Base-by-base conservation (phyloP, 805 yeast genomes). In the Candida vartiovaarae region DNA sequence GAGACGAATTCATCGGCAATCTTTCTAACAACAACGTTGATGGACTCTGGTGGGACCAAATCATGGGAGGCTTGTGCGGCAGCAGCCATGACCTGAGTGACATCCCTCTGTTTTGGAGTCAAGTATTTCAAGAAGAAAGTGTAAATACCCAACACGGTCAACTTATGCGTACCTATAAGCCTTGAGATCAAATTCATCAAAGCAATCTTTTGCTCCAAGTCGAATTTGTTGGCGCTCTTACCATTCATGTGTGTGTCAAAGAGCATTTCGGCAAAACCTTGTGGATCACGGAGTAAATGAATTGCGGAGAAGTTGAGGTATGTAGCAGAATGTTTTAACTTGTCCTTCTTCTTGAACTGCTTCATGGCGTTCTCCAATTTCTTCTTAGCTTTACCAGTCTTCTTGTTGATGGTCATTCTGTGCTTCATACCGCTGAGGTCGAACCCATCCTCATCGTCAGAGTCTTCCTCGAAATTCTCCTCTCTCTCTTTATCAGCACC, bases 1-100 rank as follows among this genome's bases (percentile, higher is more conserved):
- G 95, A 84, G 26, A 93, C 96, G 57, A 93, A 93, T 66, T 93
- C 99, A 65, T 93, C 95, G 1, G 99, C 98, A 52, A 93, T 80
- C 60, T 91, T 93, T 45, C 96, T 78, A 8, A 93, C 82, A 53
- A 93, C 80, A 40, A 82, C 82, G 37, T 75, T 70, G 47, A 93
- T 76, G 11, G 81, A 78, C 62, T 93, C 99, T 5, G 99, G 99
- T 26, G 99, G 99, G 6, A 93, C 96, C 57, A 93, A 71, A 58
- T 93, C 98, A 61, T 93, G 99, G 27, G 95, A 77, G 0, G 98
- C 88, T 70, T 93, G 99, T 0, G 99, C 99, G 39, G 86, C 74
- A 4, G 98, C 95, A 6, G 99, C 98, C 87, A 93, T 78, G 51
- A 93, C 82, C 63, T 88, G 95, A 0, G 99, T 93, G 36, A 93